Evolutionary conservation across 2,329 filamentous ascomycete genomes (phyloP), one percentile per base, ranked within the genome.

Genomic region (Teratosphaeriaceae sp.): DNA sequence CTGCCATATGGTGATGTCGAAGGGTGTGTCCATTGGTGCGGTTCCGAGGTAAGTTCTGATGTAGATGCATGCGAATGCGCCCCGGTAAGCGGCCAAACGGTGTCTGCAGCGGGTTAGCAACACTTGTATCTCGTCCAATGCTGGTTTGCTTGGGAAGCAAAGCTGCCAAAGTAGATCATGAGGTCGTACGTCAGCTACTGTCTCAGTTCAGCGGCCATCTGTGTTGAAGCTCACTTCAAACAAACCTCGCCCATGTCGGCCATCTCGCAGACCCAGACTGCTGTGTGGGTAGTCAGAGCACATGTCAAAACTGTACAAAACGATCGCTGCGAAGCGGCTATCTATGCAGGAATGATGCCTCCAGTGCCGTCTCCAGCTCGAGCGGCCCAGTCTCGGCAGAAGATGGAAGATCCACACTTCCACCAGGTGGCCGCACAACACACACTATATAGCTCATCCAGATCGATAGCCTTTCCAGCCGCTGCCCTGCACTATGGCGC

Each of bases 1-100:
- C 6, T 43, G 35, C 49, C 51, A 55, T 8, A 38, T 16, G 8
- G 40, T 33, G 11, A 39, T 26, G 15, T 41, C 33, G 26, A 53
- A 57, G 8, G 51, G 45, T 9, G 21, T 24, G 24, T 56, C 53
- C 54, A 57, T 56, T 38, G 23, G 18, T 3, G 42, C 23, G 23
- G 16, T 22, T 9, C 39, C 15, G 7, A 33, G 16, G 13, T 24
- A 12, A 39, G 15, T 18, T 12, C 8, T 7, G 20, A 5, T 39
- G 36, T 27, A 24, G 6, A 19, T 7, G 8, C 16, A 31, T 31
- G 7, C 9, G 15, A 19, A 18, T 34, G n/a, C n/a, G n/a, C n/a
- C n/a, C n/a, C n/a, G n/a, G n/a, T n/a, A n/a, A n/a, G n/a, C n/a
- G n/a, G n/a, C n/a, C n/a, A n/a, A n/a, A n/a, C n/a, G n/a, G n/a